Evolutionary conservation across 106 monocot genomes (phyloP).

Genomic region (Vanilla planifolia): DNA sequence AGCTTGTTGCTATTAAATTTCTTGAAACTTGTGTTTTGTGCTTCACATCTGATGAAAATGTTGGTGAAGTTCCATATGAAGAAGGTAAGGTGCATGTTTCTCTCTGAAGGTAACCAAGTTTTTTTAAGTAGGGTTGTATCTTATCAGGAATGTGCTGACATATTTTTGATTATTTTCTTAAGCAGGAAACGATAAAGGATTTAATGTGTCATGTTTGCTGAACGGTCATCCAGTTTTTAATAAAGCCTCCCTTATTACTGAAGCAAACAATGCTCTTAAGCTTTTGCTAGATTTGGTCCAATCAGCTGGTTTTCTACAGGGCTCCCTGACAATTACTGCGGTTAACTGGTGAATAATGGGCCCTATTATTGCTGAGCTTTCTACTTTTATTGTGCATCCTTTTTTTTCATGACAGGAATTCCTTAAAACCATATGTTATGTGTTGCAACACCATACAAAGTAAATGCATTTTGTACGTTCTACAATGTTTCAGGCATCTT

Average conservation of each 20-base stretch:
- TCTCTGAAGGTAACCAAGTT: background rate
- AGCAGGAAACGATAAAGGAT: conserved; percentile 40
- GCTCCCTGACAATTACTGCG: conserved; percentile 44
- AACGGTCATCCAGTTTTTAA: conserved; percentile 48
- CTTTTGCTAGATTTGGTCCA: conserved; percentile 56
- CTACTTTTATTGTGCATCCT: background rate
- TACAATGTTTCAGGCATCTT: background rate
- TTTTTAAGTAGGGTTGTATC: background rate
- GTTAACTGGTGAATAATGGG: conserved; percentile 56
- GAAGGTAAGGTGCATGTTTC: conserved; percentile 55
- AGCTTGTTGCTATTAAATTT: conserved; percentile 73
- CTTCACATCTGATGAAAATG: conserved; percentile 46
- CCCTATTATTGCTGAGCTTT: background rate
- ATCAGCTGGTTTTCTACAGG: conserved; percentile 31
- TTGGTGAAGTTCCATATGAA: conserved; percentile 15
- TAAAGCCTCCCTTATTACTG: conserved; percentile 31
- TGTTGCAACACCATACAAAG: background rate
- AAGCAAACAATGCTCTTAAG: conserved; percentile 50
- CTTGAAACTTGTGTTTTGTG: conserved; percentile 56
- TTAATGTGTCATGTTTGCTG: conserved; percentile 42
- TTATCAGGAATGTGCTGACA: background rate
- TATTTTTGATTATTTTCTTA: background rate
- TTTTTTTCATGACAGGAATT: background rate
- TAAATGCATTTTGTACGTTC: background rate
- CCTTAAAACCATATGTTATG: background rate